Evolutionary conservation across 1,284 basidiomycete species (phyloP).

Genomic region (Sutorius eximius): DNA sequence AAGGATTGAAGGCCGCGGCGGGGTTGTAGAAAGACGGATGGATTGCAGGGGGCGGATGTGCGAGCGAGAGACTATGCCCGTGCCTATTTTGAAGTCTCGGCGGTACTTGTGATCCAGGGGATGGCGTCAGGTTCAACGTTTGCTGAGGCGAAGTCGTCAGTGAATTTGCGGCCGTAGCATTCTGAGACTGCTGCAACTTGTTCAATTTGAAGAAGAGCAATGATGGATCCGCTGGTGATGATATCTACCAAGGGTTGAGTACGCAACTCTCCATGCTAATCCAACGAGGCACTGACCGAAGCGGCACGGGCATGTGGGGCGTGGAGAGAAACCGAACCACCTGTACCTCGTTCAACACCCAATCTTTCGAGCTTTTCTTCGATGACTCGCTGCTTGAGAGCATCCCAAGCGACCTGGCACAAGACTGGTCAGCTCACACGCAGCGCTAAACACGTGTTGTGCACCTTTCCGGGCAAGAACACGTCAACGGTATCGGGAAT

Average conservation of each 20-base stretch:
- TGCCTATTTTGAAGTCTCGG: conserved; percentile 56
- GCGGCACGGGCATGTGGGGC: conserved; percentile 76
- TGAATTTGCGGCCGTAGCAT: conserved; percentile 51
- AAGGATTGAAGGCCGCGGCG: conserved; percentile 54
- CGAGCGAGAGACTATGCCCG: conserved; percentile 70
- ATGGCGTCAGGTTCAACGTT: conserved; percentile 49
- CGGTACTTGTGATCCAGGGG: conserved; percentile 46
- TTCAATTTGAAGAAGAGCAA: conserved; percentile 77
- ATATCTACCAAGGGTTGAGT: conserved; percentile 55
- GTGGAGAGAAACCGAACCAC: conserved; percentile 57
- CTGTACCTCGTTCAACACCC: conserved; percentile 69
- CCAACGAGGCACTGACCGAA: conserved; percentile 54
- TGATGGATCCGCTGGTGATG: conserved; percentile 79
- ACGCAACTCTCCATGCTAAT: conserved; percentile 10
- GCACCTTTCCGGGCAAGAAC: conserved; percentile 78
- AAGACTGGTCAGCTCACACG: conserved; percentile 12
- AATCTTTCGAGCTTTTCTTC: conserved; percentile 78
- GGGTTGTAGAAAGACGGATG: conserved; percentile 41
- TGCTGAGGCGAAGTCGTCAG: conserved; percentile 65
- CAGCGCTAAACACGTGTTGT: conserved; percentile 7
- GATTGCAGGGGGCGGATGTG: conserved; percentile 46
- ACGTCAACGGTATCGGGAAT: conserved; percentile 72
- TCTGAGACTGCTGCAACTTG: conserved; percentile 74
- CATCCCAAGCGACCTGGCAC: conserved; percentile 66
- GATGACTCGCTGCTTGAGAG: conserved; percentile 64